phyloP scores from a whole-genome alignment of 345 rosid species.

The Eucalyptus paniculata region DNA sequence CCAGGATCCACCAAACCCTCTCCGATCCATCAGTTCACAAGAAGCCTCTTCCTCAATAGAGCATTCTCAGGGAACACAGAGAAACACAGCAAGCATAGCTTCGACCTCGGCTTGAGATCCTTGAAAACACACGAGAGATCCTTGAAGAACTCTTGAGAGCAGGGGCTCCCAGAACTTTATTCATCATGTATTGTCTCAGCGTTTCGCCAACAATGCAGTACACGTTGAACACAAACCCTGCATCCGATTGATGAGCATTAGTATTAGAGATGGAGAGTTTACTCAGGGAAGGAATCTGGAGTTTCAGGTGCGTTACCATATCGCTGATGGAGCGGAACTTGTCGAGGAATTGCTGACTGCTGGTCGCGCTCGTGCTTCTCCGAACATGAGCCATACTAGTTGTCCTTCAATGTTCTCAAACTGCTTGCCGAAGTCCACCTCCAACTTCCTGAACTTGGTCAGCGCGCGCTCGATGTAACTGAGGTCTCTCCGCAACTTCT shows the following conservation, averaged over 20 bases:
- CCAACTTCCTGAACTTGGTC: background rate
- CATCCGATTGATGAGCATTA: background rate
- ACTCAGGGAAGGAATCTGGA: background rate
- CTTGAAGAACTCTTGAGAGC: background rate
- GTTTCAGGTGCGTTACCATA: background rate
- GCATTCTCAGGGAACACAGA: slow-evolving; percentile 1
- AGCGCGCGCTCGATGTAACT: background rate
- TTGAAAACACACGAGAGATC: background rate
- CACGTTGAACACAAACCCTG: background rate
- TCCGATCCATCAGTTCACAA: slow-evolving; percentile 19
- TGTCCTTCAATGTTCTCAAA: accelerated
- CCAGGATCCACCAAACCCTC: slow-evolving; percentile 7
- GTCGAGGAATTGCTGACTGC: too few relatives aligned
- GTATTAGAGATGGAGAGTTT: background rate
- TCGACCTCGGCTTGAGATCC: background rate
- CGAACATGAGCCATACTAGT: background rate
- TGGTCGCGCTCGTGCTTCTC: background rate
- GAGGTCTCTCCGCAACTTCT: background rate
- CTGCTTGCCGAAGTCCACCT: accelerated
- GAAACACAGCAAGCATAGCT: slow-evolving; percentile 1
- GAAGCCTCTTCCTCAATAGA: background rate
- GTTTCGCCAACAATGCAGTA: background rate
- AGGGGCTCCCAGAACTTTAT: background rate
- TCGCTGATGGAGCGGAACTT: background rate
- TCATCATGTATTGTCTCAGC: background rate